Evolutionary conservation across 192 early-diverging fungal genomes (phyloP), one percentile per base, ranked within the genome.

Genomic region (Coemansia umbellata): DNA sequence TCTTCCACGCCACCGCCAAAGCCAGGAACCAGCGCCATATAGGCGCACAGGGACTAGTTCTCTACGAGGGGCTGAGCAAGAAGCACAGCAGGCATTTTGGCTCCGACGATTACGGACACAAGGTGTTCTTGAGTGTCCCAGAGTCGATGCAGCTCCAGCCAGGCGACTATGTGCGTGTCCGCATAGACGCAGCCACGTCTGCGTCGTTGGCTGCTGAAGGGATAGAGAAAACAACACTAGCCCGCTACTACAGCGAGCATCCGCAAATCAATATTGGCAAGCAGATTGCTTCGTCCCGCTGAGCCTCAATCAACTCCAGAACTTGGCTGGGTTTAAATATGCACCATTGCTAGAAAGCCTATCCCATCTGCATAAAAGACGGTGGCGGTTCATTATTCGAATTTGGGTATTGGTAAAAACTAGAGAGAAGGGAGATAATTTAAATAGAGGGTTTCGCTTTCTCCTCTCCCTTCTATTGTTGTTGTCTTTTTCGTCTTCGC

Each of bases 91-190:
- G 78, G 47, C 74, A 50, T 53, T 77, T 52, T 37, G 87, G 87
- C 31, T 73, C 78, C 21, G 80, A 85, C 44, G 87, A 89, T 65
- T 81, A 83, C 42, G 84, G 82, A 4, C 83, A 81, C 58, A 87
- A 86, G 66, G 80, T 85, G 23, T 83, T 86, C 31, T 59, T 89
- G 44, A 37, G 64, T n/a, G 37, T 65, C 19, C 55, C 67, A n/a
- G 24, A 26, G 2, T 31, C 21, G 10, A 45, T 57, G 26, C 21
- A 21, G n/a, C 32, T 68, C 27, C 26, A 43, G 24, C 56, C 60
- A 0, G 75, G 75, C 44, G 55, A 71, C 31, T 78, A 78, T 24
- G 60, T 71, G 60, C 52, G 57, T 4, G 75, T 67, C 30, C 56
- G 24, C 41, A 50, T 71, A n/a, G 48, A 47, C 37, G 21, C 63